Conservation (phyloP, 2,329 filamentous ascomycete genomes). For the Neonectria ditissima region DNA sequence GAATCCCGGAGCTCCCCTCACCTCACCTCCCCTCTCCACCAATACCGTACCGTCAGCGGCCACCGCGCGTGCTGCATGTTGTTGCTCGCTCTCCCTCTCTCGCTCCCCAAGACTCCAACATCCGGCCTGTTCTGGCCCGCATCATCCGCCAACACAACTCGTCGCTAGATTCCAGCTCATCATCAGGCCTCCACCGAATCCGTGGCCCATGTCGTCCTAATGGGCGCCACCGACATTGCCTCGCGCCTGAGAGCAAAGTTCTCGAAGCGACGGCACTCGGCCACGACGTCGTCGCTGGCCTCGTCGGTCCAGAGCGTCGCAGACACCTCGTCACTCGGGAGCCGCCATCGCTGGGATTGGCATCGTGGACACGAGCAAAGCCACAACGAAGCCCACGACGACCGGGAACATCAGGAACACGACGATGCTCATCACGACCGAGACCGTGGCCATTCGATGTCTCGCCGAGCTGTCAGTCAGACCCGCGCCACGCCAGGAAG, state of each 20-base stretch:
- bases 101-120: neutral
- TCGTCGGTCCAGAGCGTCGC: slow-evolving; percentile 48
- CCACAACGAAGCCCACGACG: slow-evolving; percentile 19
- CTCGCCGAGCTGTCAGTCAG: slow-evolving; percentile 38
- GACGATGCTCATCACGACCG: slow-evolving; percentile 23
- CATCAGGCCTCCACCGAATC: slow-evolving; percentile 27
- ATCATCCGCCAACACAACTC: slow-evolving; percentile 5
- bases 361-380: slow-evolving; percentile 24
- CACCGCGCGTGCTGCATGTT: neutral
- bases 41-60: neutral
- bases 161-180: neutral
- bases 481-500: slow-evolving; percentile 34
- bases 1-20: neutral
- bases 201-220: slow-evolving; percentile 43
- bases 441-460: slow-evolving; percentile 27
- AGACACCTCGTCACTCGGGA: slow-evolving; percentile 39
- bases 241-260: slow-evolving; percentile 62
- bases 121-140: neutral
- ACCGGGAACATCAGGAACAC: slow-evolving; percentile 27
- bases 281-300: slow-evolving; percentile 51
- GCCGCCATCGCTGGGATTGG: slow-evolving; percentile 42
- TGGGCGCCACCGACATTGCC: slow-evolving; percentile 58
- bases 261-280: slow-evolving; percentile 56
- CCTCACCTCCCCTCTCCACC: neutral
- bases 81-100: neutral